Base-by-base conservation (phyloP, 2,329 filamentous ascomycete genomes). In the Claviceps spartinae region DNA sequence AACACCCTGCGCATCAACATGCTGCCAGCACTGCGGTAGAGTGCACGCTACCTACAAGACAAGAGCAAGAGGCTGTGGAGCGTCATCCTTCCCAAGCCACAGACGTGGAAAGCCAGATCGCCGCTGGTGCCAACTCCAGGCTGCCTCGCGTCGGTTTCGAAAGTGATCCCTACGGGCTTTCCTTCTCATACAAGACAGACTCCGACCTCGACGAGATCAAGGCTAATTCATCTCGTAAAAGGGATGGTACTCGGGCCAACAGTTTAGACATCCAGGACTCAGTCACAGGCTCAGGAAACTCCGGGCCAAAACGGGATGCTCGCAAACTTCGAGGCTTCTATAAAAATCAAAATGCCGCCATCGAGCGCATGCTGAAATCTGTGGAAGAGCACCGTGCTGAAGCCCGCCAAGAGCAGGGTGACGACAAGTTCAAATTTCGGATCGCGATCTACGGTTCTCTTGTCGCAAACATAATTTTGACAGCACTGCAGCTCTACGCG, bases 381-480 rank as follows among this genome's bases (percentile, higher is more conserved):
- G 91, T 97, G 2, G 88, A 95, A 62, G 88, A 96, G 63, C 93
- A 97, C 69, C 76, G 86, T 18, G 82, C 83, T 38, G 83, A 88
- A 47, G 90, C 90, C 38, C 83, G 81, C 57, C 85, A 94, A 60
- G 81, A 90, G 64, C 82, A 85, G 54, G 82, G 81, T 54, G 86
- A 89, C 36, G 91, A 94, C 63, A 85, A 91, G 55, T 69, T 96
- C 60, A 83, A 85, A 62, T 83, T 78, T 69, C 78, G 79, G 60
- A 86, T 83, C 56, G 79, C 78, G 40, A 72, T 83, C 11, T 82
- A 76, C 63, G 81, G 78, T 16, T 82, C 79, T 40, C 88, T 96
- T 60, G 79, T 71, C 1, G 91, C 90, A 54, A 97, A 97, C 61
- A 67, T 96, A 52, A 56, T 86, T 30, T 76, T 98, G 5, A 82